Evolutionary conservation across 2,329 filamentous ascomycete genomes (phyloP), one percentile per base, ranked within the genome.

Genomic region (Ilyonectria mors-panacis): DNA sequence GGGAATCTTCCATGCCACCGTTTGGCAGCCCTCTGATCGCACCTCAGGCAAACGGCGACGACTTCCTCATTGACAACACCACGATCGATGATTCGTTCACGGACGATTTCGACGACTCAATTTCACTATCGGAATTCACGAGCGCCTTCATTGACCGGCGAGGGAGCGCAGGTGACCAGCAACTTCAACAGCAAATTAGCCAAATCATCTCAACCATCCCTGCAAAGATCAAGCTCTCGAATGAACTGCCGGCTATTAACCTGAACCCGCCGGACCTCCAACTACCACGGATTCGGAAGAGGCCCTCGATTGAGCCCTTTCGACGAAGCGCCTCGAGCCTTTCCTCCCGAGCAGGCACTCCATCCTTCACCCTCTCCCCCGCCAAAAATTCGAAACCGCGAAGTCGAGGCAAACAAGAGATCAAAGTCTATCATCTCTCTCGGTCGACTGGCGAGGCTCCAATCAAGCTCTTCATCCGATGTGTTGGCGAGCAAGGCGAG

Each of bases 391-490:
- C 82, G 3, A 85, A 87, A 9, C 81, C 85, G 1, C 83, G 86
- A 28, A 82, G 83, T 30, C 82, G 83, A 51, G 86, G 86, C 58
- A 87, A 91, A 63, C 88, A 91, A 57, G 95, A 95, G 67, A 95
- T 97, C 76, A 94, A 95, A 79, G 86, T 98, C 2, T 99, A 98
- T 76, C 95, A 98, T 81, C 88, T 99, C 42, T 94, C 94, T 15
- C 90, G 94, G 54, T 91, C 92, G 19, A 94, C 92, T 39, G 93
- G 93, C 63, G 92, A 96, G 70, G 89, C 94, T 13, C 96, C 96
- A 0, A 95, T 98, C 77, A 98, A 98, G 81, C 88, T 99, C 6
- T 97, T 97, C 76, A 95, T 99, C 59, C 92, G 96, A 17, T 91
- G 94, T 2, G 95, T 99, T 2, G 96, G 96, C 56, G 94, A 97